Evolutionary conservation across 352 stramenopile species (phyloP), one percentile per base, ranked within the genome.

Genomic region (Elongisporangium undulatum): DNA sequence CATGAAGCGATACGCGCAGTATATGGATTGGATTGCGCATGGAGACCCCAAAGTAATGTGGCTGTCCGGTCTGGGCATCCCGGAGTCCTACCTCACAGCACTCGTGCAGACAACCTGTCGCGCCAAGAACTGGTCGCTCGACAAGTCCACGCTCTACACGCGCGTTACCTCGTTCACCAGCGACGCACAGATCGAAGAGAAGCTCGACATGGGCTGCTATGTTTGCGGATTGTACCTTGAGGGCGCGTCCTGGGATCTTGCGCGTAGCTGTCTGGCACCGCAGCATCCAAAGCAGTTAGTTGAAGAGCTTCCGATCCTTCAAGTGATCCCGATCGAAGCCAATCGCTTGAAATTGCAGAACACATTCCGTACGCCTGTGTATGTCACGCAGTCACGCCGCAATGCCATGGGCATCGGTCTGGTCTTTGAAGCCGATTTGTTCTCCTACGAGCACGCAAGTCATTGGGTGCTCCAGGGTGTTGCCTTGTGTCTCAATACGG

Each of bases 341-440:
- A 95, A 84, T 53, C 97, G 96, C 23, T 78, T 98, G 59, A 98
- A 98, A 74, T 72, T 98, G 21, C 89, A 98, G 49, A 96, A 97
- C 64, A 98, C 92, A 1, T 98, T 98, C 74, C 89, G 82, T 19
- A 98, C 95, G 20, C 95, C 95, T 10, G 95, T 98, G 53, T 98
- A 98, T 69, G 94, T 98, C 22, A 98, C 95, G 15, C 94, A 98
- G 72, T 88, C 78, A 21, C 78, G 95, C 16, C 79, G 90, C 12
- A 98, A 98, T 56, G 95, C 95, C 39, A 98, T 98, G 94, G 95
- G 95, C 22, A 90, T 98, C 20, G 95, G 95, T 0, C 74, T 98
- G 19, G 94, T 98, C 16, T 98, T 98, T 66, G 88, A 98, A 65
- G 95, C 94, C 13, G 90, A 98, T 62, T 67, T 98, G 1, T 87